Percentiles rank a stretch among this genome's conserved stretches.
phyloP scores from a whole-genome alignment of 176 grass and related monocot genomes.

The Otatea glauca region DNA sequence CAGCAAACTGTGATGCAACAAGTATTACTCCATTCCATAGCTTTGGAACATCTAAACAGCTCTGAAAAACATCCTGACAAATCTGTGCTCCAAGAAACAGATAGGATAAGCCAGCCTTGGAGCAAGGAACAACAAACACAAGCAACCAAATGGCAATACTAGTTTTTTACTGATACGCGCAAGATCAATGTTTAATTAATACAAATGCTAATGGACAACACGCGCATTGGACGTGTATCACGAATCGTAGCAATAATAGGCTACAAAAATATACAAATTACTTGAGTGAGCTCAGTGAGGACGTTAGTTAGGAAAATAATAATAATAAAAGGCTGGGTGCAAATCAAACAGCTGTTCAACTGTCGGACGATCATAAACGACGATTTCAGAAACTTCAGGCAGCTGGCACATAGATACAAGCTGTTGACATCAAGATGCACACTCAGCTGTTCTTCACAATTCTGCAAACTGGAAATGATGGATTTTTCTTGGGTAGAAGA shows the following conservation, averaged over 20 bases:
- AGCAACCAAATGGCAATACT: not conserved
- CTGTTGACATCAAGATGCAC: conserved; percentile 14
- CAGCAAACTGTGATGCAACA: conserved; percentile 1
- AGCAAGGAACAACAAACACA: not conserved
- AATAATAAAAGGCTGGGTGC: no score
- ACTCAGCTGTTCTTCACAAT: conserved; percentile 7
- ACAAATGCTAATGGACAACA: not conserved
- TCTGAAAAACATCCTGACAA: not conserved
- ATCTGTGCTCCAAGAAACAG: not conserved
- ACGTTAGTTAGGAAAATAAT: no score
- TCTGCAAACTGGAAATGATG: not conserved
- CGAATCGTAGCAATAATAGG: not conserved
- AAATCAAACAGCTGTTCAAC: no score
- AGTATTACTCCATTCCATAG: not conserved
- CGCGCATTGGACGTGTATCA: conserved; percentile 1
- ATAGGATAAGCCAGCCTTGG: not conserved
- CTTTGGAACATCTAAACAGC: not conserved
- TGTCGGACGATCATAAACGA: no score
- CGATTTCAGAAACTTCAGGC: not conserved
- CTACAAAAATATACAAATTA: not conserved
- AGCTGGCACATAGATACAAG: not conserved
- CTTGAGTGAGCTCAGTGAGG: no score
- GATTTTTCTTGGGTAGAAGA: not conserved
- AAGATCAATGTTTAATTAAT: not conserved
- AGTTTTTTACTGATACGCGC: not conserved